These are phyloP conservation scores for Trichoderma sp. DNA, from an alignment of 2,329 filamentous ascomycete genomes.

Conservation along the genomic window DNA sequence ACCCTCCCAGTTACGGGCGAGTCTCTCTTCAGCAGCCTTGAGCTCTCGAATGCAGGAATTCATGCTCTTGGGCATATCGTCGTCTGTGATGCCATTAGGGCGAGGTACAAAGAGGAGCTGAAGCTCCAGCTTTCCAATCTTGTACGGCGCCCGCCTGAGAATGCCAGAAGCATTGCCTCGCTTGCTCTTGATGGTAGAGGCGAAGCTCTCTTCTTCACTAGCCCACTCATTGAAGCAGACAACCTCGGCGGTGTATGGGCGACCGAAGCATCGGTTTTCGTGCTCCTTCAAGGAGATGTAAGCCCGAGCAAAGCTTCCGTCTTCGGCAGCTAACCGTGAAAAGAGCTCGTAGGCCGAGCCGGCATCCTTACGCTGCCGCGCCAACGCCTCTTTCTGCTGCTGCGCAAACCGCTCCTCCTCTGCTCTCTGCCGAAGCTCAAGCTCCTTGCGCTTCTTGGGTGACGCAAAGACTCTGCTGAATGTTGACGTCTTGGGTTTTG, in stretches of 20 bases:
- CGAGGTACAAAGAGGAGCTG: constrained; percentile 94
- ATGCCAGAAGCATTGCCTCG: constrained; percentile 65
- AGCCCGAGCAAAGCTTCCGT: constrained; percentile 91
- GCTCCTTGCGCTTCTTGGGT: constrained; percentile 94
- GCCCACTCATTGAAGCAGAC: constrained; percentile 99
- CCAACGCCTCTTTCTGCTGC: constrained; percentile 64
- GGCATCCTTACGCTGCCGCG: constrained; percentile 62
- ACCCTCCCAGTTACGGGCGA: constrained; percentile 80
- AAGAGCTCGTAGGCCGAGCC: constrained; percentile 84
- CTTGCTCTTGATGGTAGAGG: constrained; percentile 94
- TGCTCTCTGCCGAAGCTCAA: constrained; percentile 80
- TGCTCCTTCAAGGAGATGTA: constrained; percentile 95
- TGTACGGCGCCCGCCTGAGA: constrained; percentile 88
- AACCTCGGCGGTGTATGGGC: constrained; percentile 83
- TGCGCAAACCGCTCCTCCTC: constrained; percentile 74
- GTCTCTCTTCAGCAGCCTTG: constrained; percentile 81
- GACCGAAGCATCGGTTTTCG: constrained; percentile 82
- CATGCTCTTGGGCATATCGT: constrained; percentile 99
- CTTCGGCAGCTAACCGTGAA: constrained; percentile 81
- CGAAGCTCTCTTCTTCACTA: constrained; percentile 74
- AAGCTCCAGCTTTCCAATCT: constrained; percentile 89
- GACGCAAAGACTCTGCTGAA: constrained; percentile 93
- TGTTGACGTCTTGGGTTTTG: constrained; percentile 76
- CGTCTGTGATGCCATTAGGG: constrained; percentile 81
- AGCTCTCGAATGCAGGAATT: constrained; percentile 93